Base-by-base conservation (phyloP, 2,329 filamentous ascomycete genomes). In the Talaromyces sp. region DNA sequence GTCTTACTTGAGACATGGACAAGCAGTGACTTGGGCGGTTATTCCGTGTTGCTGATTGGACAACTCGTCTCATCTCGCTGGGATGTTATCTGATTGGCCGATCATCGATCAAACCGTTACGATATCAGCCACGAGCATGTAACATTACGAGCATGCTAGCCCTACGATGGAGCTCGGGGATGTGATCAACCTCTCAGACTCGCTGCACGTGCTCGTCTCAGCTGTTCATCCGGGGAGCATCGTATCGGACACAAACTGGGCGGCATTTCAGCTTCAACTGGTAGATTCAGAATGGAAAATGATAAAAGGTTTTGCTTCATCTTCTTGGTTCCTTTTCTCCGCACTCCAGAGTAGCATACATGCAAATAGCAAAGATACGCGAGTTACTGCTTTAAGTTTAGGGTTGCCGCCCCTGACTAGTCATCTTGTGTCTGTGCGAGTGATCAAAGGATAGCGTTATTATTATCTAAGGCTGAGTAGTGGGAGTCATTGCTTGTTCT, bases 81-180 rank as follows among this genome's bases (percentile, higher is more conserved):
- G 13, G 28, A 4, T 53, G 15, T 53, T 53, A 15, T 31, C 39
- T 43, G 17, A 54, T 43, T 41, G 37, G 52, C 21, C 9, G 3
- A 10, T 22, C 39, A 7, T 22, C 11, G n/a, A 35, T 33, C 45
- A 48, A 10, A 19, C 45, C 9, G 43, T 48, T 21, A 19, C 28
- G 40, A 46, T 45, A 35, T 55, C 40, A 55, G 53, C 28, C 40
- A 55, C 53, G 53, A 55, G 40, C 52, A 54, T 46, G 45, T 48
- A 48, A 33, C 45, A 48, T 48, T 13, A n/a, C n/a, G n/a, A n/a
- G n/a, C n/a, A n/a, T n/a, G n/a, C n/a, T n/a, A 28, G 25, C 25
- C 25, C 25, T 28, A 28, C 3, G 7, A 28, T 3, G 25, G 25
- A 28, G 25, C 25, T 28, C 31, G 25, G n/a, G 21, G 43, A 46